phyloP scores from a whole-genome alignment of 2,329 filamentous ascomycete species.

The Botrytis porri region DNA sequence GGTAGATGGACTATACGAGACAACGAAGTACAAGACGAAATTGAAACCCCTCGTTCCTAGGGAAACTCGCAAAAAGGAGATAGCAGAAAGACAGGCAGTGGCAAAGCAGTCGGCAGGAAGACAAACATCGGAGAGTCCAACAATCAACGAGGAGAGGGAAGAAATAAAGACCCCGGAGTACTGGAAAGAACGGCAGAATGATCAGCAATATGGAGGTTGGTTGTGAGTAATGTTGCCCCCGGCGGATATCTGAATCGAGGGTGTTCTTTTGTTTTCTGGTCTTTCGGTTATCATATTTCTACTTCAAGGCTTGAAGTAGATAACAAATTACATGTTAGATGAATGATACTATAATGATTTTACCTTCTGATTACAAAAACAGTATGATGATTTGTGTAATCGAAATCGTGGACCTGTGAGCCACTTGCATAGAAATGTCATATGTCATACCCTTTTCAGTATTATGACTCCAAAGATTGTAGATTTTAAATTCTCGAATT shows the following conservation, averaged over 20 bases:
- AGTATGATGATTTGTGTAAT: background rate
- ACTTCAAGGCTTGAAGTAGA: background rate
- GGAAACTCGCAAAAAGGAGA: background rate
- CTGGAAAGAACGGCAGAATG: background rate
- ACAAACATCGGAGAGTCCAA: background rate
- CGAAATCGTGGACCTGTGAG: background rate
- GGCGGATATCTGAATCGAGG: background rate
- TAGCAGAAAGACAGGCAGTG: background rate
- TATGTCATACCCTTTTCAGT: background rate
- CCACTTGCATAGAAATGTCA: background rate
- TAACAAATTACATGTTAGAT: background rate
- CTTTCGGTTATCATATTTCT: background rate
- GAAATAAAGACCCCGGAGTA: background rate
- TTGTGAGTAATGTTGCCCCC: background rate
- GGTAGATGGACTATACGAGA: background rate
- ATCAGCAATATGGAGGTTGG: background rate
- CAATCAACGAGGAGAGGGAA: background rate
- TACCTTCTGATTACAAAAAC: background rate
- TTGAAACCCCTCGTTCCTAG: too few relatives aligned
- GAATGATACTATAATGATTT: background rate
- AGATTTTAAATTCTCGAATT: background rate
- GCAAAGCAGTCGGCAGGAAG: background rate
- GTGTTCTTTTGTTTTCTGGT: background rate
- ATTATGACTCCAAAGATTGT: background rate
- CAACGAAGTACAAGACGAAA: too few relatives aligned